Evolutionary conservation across 768 basidiomycete genomes (phyloP).

Genomic region (Amanita jacksonii): DNA sequence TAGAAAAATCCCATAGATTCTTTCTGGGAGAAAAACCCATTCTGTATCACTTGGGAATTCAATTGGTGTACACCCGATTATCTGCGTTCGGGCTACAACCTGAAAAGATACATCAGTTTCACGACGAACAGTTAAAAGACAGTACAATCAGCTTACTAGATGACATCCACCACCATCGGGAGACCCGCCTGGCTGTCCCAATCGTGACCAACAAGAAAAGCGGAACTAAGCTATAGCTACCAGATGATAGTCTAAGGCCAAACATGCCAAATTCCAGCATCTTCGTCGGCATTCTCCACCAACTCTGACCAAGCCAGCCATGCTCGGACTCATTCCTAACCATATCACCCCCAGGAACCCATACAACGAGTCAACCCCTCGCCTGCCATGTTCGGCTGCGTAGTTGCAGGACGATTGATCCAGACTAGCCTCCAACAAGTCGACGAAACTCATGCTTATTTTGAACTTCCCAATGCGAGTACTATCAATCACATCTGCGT

Average conservation of each 20-base stretch:
- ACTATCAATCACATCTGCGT: conserved; percentile 81
- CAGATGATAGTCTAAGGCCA: conserved; percentile 2
- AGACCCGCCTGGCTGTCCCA: not conserved
- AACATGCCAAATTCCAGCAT: not conserved
- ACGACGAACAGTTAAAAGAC: not conserved
- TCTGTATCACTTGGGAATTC: too few species aligned
- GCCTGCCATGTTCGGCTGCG: conserved; percentile 71
- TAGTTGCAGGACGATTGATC: conserved; percentile 65
- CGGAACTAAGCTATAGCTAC: not conserved
- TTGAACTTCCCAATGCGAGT: conserved; percentile 61
- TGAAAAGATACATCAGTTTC: too few species aligned
- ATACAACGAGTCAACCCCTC: not conserved
- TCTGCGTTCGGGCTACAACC: too few species aligned
- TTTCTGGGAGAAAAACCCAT: too few species aligned
- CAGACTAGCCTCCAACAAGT: conserved; percentile 78
- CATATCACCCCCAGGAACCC: not conserved
- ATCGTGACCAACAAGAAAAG: not conserved
- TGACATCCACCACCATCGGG: too few species aligned
- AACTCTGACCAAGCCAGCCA: too few species aligned
- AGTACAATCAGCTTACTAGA: too few species aligned
- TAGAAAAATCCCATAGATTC: too few species aligned
- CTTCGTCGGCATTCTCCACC: not conserved
- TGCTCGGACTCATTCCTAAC: not conserved
- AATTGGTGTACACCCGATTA: not conserved
- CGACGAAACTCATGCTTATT: conserved; percentile 76